These are phyloP conservation scores for Lachnellula cervina DNA, from an alignment of 2,329 filamentous ascomycete genomes.

Conservation along the genomic window DNA sequence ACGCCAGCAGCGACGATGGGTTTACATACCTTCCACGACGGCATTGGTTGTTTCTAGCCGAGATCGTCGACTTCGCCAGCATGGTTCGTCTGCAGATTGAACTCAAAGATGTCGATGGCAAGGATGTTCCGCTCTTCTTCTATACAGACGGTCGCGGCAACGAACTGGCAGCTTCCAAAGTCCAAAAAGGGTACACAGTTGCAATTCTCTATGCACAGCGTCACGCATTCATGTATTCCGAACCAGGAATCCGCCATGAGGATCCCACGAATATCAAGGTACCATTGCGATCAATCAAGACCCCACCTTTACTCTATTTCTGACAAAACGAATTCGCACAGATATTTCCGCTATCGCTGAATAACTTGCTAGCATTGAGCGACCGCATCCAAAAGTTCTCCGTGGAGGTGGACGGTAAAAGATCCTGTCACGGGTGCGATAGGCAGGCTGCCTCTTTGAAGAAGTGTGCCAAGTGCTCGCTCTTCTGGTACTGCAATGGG, in stretches of 20 bases:
- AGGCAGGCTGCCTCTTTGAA: conserved; percentile 16
- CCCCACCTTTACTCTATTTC: too few relatives aligned
- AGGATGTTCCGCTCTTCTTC: conserved; percentile 27
- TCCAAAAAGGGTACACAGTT: conserved; percentile 17
- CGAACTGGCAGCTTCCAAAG: conserved; percentile 21
- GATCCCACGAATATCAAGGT: conserved; percentile 18
- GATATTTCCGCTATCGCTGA: conserved; percentile 19
- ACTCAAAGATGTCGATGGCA: conserved; percentile 25
- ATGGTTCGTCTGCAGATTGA: conserved; percentile 24
- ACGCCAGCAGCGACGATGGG: conserved; percentile 10
- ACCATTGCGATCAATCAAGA: not conserved
- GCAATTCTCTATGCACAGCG: conserved; percentile 20
- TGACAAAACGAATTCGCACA: too few relatives aligned
- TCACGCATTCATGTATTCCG: conserved; percentile 7
- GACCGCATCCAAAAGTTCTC: conserved; percentile 22
- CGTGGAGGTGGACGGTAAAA: conserved; percentile 15
- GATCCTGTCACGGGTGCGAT: conserved; percentile 20
- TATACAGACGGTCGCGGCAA: conserved; percentile 25
- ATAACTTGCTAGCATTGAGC: conserved; percentile 16
- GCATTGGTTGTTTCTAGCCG: conserved; percentile 22
- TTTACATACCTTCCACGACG: conserved; percentile 6
- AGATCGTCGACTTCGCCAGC: conserved; percentile 15
- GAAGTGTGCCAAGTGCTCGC: conserved; percentile 20
- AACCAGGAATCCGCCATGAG: conserved; percentile 17
- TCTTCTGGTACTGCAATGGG: conserved; percentile 27